Evolutionary conservation across 495 filamentous ascomycete species (phyloP), one percentile per base, ranked within the genome.

Genomic region (Evernia prunastri): DNA sequence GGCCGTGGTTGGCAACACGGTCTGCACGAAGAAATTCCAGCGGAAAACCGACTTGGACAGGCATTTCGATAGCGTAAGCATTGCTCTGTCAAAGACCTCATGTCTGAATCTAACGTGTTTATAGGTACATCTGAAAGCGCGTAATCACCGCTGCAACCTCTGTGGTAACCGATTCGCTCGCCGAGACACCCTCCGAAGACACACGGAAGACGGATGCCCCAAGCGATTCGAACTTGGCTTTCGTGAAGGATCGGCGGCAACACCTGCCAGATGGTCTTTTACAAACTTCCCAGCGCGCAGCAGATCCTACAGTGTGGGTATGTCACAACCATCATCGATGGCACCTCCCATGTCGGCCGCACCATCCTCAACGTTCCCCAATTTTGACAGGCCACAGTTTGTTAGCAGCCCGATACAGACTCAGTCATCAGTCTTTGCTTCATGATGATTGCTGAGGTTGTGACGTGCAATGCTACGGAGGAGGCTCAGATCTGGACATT

Each of bases 21-120:
- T 10, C 66, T 71, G 89, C 78, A 81, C 76, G 69, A 89, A 87
- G 77, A 83, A 84, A 59, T 92, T 92, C 72, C 88, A 89, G 49
- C 80, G 93, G 69, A 92, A 88, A 73, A 92, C 91, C 10, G 93
- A 97, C 73, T 81, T 96, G 39, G 82, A 86, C 64, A 79, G 93
- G 63, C 93, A 97, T 76, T 75, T 87, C 60, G 84, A 90, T 68
- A 95, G 88, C 71, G 93, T 87, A 73, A 79, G 85, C 73, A 23
- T 54, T 61, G 42, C 59, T 33, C 4, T 12, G 18, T 33, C 33
- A n/a, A 39, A 23, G 17, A 42, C 35, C 43, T n/a, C 53, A 58
- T 36, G 42, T 27, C 47, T 61, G 29, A 69, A 75, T 57, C 70
- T 68, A 31, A 67, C 13, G 47, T 3, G 12, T 40, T 10, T 64